Evolutionary conservation across 768 basidiomycete species (phyloP).

Genomic region (Termitomyces sp.): DNA sequence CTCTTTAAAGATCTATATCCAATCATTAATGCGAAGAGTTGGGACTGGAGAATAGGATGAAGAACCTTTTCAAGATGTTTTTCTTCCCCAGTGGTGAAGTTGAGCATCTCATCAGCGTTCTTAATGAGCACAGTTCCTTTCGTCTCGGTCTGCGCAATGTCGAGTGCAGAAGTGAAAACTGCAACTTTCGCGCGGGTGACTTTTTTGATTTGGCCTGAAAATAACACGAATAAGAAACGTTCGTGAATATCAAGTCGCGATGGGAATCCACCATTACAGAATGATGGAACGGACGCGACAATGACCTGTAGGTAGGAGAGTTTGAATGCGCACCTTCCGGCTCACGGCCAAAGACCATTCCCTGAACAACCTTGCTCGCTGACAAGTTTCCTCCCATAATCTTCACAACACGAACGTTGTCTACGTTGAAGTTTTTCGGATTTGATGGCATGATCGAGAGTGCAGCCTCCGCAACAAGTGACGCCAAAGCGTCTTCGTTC

Average conservation of each 20-base stretch:
- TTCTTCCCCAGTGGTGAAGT: slow-evolving; percentile 95
- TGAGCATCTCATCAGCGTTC: slow-evolving; percentile 94
- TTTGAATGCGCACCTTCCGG: slow-evolving; percentile 70
- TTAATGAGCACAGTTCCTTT: slow-evolving; percentile 97
- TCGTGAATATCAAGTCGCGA: background rate
- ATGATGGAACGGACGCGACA: background rate
- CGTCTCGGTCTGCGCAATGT: slow-evolving; percentile 95
- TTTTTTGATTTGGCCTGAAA: slow-evolving; percentile 76
- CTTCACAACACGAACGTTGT: slow-evolving; percentile 97
- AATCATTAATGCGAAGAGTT: background rate
- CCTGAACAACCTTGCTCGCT: slow-evolving; percentile 84
- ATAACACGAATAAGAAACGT: background rate
- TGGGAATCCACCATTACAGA: background rate
- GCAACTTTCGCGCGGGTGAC: slow-evolving; percentile 87
- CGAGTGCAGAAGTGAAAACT: slow-evolving; percentile 90
- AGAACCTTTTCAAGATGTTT: slow-evolving; percentile 87
- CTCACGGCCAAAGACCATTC: slow-evolving; percentile 98
- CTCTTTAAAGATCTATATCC: slow-evolving; percentile 84
- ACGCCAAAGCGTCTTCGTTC: slow-evolving; percentile 76
- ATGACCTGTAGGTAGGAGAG: background rate
- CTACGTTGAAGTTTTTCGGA: slow-evolving; percentile 93
- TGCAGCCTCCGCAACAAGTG: slow-evolving; percentile 90
- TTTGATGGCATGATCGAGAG: slow-evolving; percentile 88
- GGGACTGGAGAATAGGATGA: background rate
- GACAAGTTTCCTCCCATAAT: slow-evolving; percentile 93